Evolutionary conservation across 495 filamentous ascomycete genomes (phyloP).

Genomic region (Astrocystis sublimbata): DNA sequence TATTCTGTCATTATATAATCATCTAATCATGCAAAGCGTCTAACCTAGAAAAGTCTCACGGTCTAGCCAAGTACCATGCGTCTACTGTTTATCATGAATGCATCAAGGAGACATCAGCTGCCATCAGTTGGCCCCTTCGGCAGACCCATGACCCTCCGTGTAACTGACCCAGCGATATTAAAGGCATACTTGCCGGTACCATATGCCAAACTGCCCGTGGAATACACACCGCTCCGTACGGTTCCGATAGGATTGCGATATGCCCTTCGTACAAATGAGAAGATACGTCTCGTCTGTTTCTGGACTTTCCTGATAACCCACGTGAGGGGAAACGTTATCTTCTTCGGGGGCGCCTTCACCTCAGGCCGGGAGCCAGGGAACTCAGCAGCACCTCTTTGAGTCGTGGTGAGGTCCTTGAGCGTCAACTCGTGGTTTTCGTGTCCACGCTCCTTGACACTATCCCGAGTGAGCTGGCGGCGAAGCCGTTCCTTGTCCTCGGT

Average conservation of each 20-base stretch:
- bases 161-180: constrained; percentile 4
- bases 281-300: neutral
- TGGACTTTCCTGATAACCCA: constrained; percentile 7
- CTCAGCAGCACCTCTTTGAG: constrained; percentile 11
- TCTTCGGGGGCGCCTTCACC: constrained; percentile 8
- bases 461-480: constrained; percentile 59
- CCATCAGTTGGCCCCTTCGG: neutral
- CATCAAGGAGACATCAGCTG: neutral
- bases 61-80: neutral
- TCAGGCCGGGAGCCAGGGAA: constrained; percentile 16
- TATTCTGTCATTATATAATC: no score
- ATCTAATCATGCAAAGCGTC: neutral
- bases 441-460: constrained; percentile 62
- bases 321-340: constrained; percentile 8
- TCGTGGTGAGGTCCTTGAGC: constrained; percentile 5
- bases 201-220: constrained; percentile 3
- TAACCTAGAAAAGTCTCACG: neutral
- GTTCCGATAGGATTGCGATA: neutral
- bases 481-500: constrained; percentile 53
- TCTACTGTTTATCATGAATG: neutral
- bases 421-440: constrained; percentile 63
- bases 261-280: neutral
- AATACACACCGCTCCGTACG: neutral
- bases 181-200: constrained; percentile 3
- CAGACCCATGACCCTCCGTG: neutral